Base-by-base conservation (phyloP, 306 rosid species). In the Pueraria montana region DNA sequence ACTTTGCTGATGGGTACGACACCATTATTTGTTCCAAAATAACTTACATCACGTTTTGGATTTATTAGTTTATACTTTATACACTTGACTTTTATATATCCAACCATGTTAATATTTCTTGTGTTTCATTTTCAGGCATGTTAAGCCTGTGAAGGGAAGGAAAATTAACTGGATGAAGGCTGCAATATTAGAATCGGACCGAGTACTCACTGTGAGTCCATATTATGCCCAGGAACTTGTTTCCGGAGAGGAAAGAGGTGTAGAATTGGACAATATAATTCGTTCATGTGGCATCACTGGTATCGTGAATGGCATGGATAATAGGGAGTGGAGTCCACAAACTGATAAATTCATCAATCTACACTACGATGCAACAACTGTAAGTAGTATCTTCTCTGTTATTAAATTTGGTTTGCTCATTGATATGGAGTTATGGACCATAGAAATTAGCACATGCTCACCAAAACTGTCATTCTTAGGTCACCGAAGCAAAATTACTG, bases 101-200 rank as follows among this genome's bases (percentile, higher is more conserved):
- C 40, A 74, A 18, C 45, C 5, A 6, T 34, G 27, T 23, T 62
- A 5, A 12, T 55, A 50, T 76, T 74, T 65, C 17, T 26, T 18
- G 13, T 80, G 77, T 61, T 76, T 69, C 42, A n/a, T 65, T 81
- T 65, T 65, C 82, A 91, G 97, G 70, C 69, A 85, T 27, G 16
- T 34, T 21, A 89, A 87, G 72, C 97, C 96, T 4, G 89, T 83
- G 53, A 89, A 79, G 84, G 97, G 97, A 80, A 93, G 97, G 78
- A 93, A 93, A 85, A 85, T 91, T 20, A 93, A 91, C 77, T 93
- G 97, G 97, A 91, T 93, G 95, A 93, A 93, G 76, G 97, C 93
- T 68, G 96, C 84, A 82, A 87, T 93, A 43, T 40, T 90, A 34
- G 97, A 93, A 86, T 89, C 96, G 0, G 87, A 90, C 82, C 66